These are phyloP conservation scores for Fraxinus xanthoxyloides DNA, from an alignment of 305 asterid species.

Conservation along the genomic window DNA sequence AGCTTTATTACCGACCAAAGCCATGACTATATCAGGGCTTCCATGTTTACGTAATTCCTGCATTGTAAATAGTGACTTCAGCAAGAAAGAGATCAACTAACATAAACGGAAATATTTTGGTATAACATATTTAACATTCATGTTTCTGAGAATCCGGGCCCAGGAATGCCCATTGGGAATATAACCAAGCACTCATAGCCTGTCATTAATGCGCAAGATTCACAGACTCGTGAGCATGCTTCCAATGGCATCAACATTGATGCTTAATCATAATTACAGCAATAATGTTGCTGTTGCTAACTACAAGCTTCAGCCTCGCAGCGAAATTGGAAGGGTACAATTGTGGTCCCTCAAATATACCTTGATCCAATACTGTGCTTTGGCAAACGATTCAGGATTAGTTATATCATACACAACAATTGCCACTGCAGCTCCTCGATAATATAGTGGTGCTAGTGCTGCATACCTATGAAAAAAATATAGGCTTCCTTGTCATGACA, in stretches of 20 bases:
- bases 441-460: constrained; percentile 80
- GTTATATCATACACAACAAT: constrained; percentile 81
- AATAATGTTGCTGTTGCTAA: neutral
- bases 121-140: neutral
- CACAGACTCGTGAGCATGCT: neutral
- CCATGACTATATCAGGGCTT: constrained; percentile 93
- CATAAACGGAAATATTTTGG: neutral
- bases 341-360: constrained; percentile 34
- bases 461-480: constrained; percentile 54
- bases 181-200: neutral
- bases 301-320: neutral
- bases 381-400: constrained; percentile 66
- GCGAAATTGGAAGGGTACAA: neutral
- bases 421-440: constrained; percentile 98
- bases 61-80: constrained; percentile 15
- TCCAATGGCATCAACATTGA: neutral
- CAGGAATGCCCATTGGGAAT: neutral
- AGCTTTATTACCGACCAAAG: constrained; percentile 96
- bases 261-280: neutral
- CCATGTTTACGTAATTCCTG: constrained; percentile 98
- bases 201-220: neutral
- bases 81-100: constrained; percentile 3
- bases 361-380: constrained; percentile 96
- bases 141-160: neutral
- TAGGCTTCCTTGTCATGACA: constrained; percentile 8